Percentiles rank a stretch among this genome's conserved stretches.
Conservation (phyloP, 2,329 filamentous ascomycete species). For the Fusarium sp. region DNA sequence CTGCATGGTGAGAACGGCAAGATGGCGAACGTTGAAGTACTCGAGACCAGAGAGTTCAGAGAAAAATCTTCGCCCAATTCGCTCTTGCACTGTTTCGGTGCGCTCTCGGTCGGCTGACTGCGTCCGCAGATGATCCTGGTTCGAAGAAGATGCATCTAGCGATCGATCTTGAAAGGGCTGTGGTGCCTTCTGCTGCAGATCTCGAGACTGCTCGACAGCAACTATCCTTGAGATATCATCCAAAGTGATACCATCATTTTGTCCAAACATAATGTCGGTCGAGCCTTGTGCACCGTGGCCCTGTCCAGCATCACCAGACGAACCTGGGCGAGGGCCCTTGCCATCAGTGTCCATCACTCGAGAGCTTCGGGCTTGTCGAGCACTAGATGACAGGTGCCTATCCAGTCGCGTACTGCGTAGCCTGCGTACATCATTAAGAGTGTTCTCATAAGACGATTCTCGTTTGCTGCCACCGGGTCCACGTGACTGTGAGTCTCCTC, state of each 20-base stretch:
- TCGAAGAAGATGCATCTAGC: constrained; percentile 55
- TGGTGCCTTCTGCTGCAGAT: constrained; percentile 75
- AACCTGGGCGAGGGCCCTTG: constrained; percentile 75
- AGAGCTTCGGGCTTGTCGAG: constrained; percentile 88
- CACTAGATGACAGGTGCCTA: constrained; percentile 91
- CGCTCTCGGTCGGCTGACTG: constrained; percentile 62
- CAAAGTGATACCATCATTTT: constrained; percentile 88
- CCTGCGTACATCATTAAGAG: constrained; percentile 91
- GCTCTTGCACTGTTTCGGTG: constrained; percentile 62
- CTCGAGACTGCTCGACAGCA: constrained; percentile 91
- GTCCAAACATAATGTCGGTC: constrained; percentile 84
- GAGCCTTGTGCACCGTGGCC: constrained; percentile 56
- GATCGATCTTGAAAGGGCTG: constrained; percentile 44
- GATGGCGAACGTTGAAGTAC: constrained; percentile 95
- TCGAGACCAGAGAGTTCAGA: constrained; percentile 94
- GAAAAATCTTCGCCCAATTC: constrained; percentile 81
- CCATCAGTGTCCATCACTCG: constrained; percentile 78
- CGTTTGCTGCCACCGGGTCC: constrained; percentile 49
- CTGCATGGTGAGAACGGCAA: constrained; percentile 94
- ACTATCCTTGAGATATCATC: constrained; percentile 97
- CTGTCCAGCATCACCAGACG: constrained; percentile 66
- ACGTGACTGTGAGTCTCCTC: constrained; percentile 27
- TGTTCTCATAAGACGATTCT: constrained; percentile 89
- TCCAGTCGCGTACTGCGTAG: constrained; percentile 93
- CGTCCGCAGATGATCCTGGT: constrained; percentile 73